Evolutionary conservation across 768 basidiomycete species (phyloP), one percentile per base, ranked within the genome.

Genomic region (Trametes cinnabarina): DNA sequence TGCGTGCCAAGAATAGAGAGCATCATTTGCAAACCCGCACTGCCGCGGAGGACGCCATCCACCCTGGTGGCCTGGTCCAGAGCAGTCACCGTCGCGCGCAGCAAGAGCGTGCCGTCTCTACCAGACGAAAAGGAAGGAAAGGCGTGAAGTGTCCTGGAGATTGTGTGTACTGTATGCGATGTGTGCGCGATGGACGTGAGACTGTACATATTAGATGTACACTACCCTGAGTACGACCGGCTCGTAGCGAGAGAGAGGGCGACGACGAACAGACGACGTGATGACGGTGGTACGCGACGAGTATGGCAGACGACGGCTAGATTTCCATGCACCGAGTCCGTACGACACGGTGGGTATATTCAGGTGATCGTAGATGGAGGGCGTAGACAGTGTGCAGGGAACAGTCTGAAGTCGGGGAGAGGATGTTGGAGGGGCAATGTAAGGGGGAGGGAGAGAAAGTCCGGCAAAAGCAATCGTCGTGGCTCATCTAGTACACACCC

Each of bases 301-400:
- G 48, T 37, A 44, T 49, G 51, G 39, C 49, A 51, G 42, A 26
- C 51, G 23, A 39, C 51, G 19, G 40, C 58, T 59, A 59, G 47
- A 49, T 59, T 39, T 52, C 57, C 28, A 47, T 47, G 42, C 57
- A 58, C 57, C 57, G 43, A 22, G 56, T 39, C 25, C 22, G 47
- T 41, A 43, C 32, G 44, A 59, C 58, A 49, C 58, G 58, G 58
- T 59, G 39, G 58, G 58, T 59, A 59, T 59, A 59, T 59, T 59
- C 51, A 53, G 58, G 47, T 17, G 40, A 48, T 53, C 51, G 51
- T 59, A 59, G 58, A 59, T 59, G 51, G 19, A 23, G 35, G 40
- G 51, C 51, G 58, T 59, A 59, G 58, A 48, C 39, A 34, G 37
- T 59, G 58, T 52, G 57, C 8, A 35, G 49, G 35, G 39, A 14